phyloP scores from a whole-genome alignment of 2,329 filamentous ascomycete species.

The Fusarium neocosmosporiellum region DNA sequence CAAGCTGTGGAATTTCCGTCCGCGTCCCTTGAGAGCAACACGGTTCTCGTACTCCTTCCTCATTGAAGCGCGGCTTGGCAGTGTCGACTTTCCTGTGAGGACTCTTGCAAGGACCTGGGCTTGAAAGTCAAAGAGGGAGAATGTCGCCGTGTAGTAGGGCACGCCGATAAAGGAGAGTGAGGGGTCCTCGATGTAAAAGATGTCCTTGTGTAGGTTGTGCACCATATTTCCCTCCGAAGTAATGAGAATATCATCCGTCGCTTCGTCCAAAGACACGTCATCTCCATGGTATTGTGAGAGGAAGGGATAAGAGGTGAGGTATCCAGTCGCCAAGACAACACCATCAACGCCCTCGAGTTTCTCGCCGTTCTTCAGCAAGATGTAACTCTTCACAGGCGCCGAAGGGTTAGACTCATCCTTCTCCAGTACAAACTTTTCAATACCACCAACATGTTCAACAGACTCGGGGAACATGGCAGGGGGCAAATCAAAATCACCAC shows the following conservation, averaged over 20 bases:
- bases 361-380: slow-evolving; percentile 64
- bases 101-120: slow-evolving; percentile 70
- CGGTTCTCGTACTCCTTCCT: slow-evolving; percentile 39
- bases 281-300: slow-evolving; percentile 60
- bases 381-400: slow-evolving; percentile 59
- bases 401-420: slow-evolving; percentile 8
- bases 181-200: slow-evolving; percentile 77
- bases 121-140: slow-evolving; percentile 77
- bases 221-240: slow-evolving; percentile 70
- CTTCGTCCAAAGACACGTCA: slow-evolving; percentile 54
- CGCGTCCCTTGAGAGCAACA: slow-evolving; percentile 28
- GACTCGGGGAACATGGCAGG: slow-evolving; percentile 64
- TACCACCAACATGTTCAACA: slow-evolving; percentile 62
- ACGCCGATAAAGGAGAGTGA: slow-evolving; percentile 72
- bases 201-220: slow-evolving; percentile 77
- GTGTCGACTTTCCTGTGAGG: slow-evolving; percentile 58
- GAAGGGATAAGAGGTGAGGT: slow-evolving; percentile 75
- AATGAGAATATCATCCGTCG: slow-evolving; percentile 65
- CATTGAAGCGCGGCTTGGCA: slow-evolving; percentile 9
- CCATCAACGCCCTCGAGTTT: slow-evolving; percentile 67
- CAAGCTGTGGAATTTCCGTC: slow-evolving; percentile 43
- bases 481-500: slow-evolving; percentile 69
- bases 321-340: slow-evolving; percentile 75
- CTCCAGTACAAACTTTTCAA: slow-evolving; percentile 55
- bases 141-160: slow-evolving; percentile 74